Evolutionary conservation across 306 rosid genomes (phyloP).

Genomic region (Citrullus amarus): DNA sequence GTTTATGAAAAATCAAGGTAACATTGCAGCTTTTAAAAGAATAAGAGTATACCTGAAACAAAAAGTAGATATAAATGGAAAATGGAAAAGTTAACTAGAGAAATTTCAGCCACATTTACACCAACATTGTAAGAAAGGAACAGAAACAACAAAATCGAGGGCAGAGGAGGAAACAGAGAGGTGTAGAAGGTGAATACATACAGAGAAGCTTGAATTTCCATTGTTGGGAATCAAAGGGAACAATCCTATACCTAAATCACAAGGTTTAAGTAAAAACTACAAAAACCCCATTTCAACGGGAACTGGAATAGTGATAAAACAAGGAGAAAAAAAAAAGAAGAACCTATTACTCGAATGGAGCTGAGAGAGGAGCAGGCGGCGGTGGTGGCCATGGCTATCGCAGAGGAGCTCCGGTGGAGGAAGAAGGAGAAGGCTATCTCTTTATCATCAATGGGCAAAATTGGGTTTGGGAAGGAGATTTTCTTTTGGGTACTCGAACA

Average conservation of each 20-base stretch:
- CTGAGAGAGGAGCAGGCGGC: conserved; percentile 18
- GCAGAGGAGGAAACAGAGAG: neutral
- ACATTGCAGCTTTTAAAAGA: too few species aligned
- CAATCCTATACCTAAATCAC: conserved; percentile 16
- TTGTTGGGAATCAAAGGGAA: conserved; percentile 10
- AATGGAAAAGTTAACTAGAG: neutral
- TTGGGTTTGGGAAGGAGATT: neutral
- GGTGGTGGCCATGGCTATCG: conserved; percentile 17
- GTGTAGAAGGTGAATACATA: conserved; percentile 9
- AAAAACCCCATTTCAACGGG: neutral
- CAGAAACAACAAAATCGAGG: neutral
- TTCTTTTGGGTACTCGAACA: too few species aligned
- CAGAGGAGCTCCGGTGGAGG: neutral
- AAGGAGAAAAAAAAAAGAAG: conserved; percentile 7
- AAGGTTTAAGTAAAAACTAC: neutral
- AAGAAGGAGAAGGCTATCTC: neutral
- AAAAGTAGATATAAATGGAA: too few species aligned
- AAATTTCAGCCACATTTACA: neutral
- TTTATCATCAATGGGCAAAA: neutral
- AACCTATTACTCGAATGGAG: conserved; percentile 25
- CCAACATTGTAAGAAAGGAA: neutral
- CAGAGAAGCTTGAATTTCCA: conserved; percentile 12
- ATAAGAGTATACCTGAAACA: too few species aligned
- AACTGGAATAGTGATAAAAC: neutral
- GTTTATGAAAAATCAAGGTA: neutral